Percentiles rank a stretch among this genome's conserved stretches.
phyloP scores from a whole-genome alignment of 2,329 filamentous ascomycete species.

The Helotiales sp. region DNA sequence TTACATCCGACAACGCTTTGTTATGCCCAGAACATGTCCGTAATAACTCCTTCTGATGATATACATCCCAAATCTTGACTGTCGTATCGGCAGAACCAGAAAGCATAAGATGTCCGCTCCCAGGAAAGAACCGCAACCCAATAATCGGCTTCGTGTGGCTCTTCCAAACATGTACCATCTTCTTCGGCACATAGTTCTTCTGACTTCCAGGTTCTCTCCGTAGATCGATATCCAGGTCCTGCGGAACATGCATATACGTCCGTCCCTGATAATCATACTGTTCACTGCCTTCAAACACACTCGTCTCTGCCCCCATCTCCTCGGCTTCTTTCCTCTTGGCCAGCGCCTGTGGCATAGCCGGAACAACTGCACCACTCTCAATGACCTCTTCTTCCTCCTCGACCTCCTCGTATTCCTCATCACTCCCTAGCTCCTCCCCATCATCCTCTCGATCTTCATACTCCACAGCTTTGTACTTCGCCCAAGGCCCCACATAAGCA shows the following conservation, averaged over 20 bases:
- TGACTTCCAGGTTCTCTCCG: conserved; percentile 75
- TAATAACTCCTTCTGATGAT: conserved; percentile 84
- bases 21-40: conserved; percentile 90
- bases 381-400: conserved; percentile 71
- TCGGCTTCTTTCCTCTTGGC: conserved; percentile 57
- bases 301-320: conserved; percentile 71
- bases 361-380: conserved; percentile 61
- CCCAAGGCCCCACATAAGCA: conserved; percentile 95
- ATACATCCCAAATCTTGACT: conserved; percentile 92
- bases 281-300: conserved; percentile 79
- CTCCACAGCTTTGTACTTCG: conserved; percentile 72
- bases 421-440: conserved; percentile 67
- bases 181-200: conserved; percentile 95
- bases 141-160: conserved; percentile 83
- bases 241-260: conserved; percentile 97
- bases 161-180: conserved; percentile 88
- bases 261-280: conserved; percentile 92
- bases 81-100: conserved; percentile 89
- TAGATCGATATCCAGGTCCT: conserved; percentile 84
- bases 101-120: conserved; percentile 82
- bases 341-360: conserved; percentile 55
- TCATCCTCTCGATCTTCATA: conserved; percentile 74
- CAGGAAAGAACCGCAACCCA: conserved; percentile 85
- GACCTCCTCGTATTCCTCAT: conserved; percentile 76
- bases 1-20: conserved; percentile 86